These are phyloP conservation scores for Hygrocybe coccinea DNA, from an alignment of 768 basidiomycete species.

Conservation along the genomic window DNA sequence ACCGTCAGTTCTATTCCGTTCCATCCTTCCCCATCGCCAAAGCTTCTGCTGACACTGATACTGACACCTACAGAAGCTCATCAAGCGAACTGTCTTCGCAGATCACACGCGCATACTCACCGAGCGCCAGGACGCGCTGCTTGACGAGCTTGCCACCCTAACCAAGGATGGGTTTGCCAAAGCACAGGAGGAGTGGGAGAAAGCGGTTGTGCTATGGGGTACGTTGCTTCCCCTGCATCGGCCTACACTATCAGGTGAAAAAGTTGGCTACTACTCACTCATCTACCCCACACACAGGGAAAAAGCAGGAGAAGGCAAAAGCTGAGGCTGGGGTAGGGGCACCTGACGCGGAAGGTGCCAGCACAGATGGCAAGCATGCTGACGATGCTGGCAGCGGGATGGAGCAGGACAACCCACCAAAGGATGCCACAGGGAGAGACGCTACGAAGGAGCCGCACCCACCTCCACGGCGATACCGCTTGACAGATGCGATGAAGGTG, in stretches of 20 bases:
- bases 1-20: conserved; percentile 44
- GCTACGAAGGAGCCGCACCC: conserved; percentile 41
- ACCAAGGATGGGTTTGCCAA: conserved; percentile 64
- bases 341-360: conserved; percentile 27
- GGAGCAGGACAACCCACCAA: conserved; percentile 32
- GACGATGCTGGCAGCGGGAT: conserved; percentile 34
- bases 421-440: conserved; percentile 19
- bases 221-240: conserved; percentile 15
- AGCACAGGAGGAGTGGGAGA: conserved; percentile 75
- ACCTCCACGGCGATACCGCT: conserved; percentile 68
- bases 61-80: conserved; percentile 65
- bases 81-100: conserved; percentile 80
- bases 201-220: conserved; percentile 67
- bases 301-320: conserved; percentile 53
- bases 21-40: background rate
- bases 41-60: background rate
- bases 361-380: conserved; percentile 35
- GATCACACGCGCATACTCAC: conserved; percentile 66
- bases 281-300: conserved; percentile 28
- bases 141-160: conserved; percentile 56
- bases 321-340: conserved; percentile 33
- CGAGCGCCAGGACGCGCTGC: conserved; percentile 62
- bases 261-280: background rate
- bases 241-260: background rate
- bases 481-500: conserved; percentile 77